Evolutionary conservation across 2,329 filamentous ascomycete genomes (phyloP), one percentile per base, ranked within the genome.

Genomic region (Lojkania enalia): DNA sequence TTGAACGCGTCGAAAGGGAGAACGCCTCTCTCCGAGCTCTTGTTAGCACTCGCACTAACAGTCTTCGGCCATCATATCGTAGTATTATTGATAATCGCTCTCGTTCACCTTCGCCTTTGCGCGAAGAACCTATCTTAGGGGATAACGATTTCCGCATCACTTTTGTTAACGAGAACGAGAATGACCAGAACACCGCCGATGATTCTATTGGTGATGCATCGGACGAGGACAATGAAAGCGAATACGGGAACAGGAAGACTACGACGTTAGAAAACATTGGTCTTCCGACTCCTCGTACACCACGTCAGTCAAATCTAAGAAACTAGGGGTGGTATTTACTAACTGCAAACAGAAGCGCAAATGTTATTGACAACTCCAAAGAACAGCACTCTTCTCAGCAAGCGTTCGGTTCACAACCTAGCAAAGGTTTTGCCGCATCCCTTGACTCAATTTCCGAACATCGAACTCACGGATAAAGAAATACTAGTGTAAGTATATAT

Each of bases 391-490:
- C 13, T 11, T n/a, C 31, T 51, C 2, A 30, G 37, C 33, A 64
- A 63, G 46, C 51, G 57, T 0, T 42, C 49, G 5, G 48, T 45
- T 2, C 58, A 66, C 37, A 53, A 61, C 19, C 38, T 64, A 0
- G 46, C 46, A 9, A 50, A 48, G 3, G 42, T 46, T 1, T 35
- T 67, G 12, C 54, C 60, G 0, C 54, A 58, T 1, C 9, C 38
- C 0, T 42, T 46, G 5, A 47, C 52, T 0, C 39, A 49, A 2
- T 40, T 68, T 0, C 64, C 64, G 0, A 6, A 42, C 0, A 21
- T 68, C 0, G 63, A 63, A 0, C 44, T 68, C 0, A 68, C 61
- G 0, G 61, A 68, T 16, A 49, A 37, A 0, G 64, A 68, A 18
- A 12, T 68, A 0, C 54, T 66, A 2, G 58, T 67, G 25, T 46